Evolutionary conservation across 2,329 filamentous ascomycete genomes (phyloP).

Genomic region (Fusarium xyrophilum): DNA sequence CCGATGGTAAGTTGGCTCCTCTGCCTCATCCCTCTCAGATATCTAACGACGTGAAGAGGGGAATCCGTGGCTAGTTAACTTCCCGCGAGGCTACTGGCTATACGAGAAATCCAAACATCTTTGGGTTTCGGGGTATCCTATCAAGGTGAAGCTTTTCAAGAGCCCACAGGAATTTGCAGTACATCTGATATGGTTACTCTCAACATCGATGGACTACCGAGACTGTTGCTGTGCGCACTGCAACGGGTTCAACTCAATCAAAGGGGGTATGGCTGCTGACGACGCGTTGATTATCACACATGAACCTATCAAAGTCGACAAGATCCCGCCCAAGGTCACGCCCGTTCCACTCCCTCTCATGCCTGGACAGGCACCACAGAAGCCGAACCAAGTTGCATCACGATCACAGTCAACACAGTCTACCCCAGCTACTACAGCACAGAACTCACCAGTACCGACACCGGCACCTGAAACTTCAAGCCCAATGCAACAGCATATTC

Average conservation of each 20-base stretch:
- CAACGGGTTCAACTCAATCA: conserved; percentile 45
- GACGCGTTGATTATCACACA: conserved; percentile 39
- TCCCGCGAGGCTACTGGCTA: conserved; percentile 55
- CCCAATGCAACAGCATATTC: conserved; percentile 17
- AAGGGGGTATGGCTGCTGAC: conserved; percentile 36
- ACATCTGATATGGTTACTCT: conserved; percentile 60
- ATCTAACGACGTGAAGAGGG: conserved; percentile 47
- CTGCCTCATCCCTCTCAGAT: neutral
- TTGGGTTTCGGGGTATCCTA: conserved; percentile 58
- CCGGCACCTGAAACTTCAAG: conserved; percentile 18
- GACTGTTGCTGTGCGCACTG: conserved; percentile 62
- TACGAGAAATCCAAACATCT: conserved; percentile 58
- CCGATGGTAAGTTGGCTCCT: conserved; percentile 45
- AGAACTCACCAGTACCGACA: conserved; percentile 30
- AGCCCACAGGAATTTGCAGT: conserved; percentile 61
- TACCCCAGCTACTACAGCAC: conserved; percentile 24
- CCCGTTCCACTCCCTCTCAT: conserved; percentile 49
- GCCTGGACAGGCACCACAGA: conserved; percentile 45
- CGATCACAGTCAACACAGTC: conserved; percentile 43
- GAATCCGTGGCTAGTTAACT: conserved; percentile 54
- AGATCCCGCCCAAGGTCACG: conserved; percentile 44
- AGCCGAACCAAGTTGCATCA: conserved; percentile 40
- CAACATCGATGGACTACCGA: conserved; percentile 54
- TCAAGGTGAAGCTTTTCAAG: conserved; percentile 58
- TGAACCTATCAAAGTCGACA: conserved; percentile 37